Base-by-base conservation (phyloP, 805 yeast genomes). In the Brettanomyces anomalus region DNA sequence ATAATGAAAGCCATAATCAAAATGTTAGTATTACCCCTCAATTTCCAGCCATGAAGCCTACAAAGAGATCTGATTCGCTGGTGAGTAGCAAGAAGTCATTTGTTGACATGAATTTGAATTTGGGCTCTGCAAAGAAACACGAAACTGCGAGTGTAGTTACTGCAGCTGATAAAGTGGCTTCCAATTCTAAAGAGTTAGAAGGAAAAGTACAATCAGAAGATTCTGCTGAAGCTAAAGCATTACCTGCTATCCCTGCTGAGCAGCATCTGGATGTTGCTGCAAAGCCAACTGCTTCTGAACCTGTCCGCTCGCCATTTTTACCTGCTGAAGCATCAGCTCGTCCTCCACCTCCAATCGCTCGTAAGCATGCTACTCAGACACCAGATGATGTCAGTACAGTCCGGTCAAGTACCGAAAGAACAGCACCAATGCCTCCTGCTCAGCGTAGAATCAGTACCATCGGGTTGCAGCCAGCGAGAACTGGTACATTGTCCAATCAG, bases 401-500 rank as follows among this genome's bases (percentile, higher is more conserved):
- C 21, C 44, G 50, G 37, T 39, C 55, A 43, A 53, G 42, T 20
- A 56, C 58, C 2, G 61, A 53, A 49, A 61, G 59, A 16, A 48
- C 56, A 7, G 53, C 53, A 8, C 64, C 66, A 37, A 54, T 54
- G 20, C 62, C 66, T 10, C 64, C 67, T 7, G 59, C 51, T 33
- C 57, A 57, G 30, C 65, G 65, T 42, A 57, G 55, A 33, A 51
- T 40, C 13, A 53, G 51, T 11, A 42, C 41, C 16, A 34, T 42
- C 2, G 41, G 31, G n/a, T 41, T 49, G 7, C 49, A 45, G 21
- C 49, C 58, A 18, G 46, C 54, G 2, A 45, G 45, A 35, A 47
- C 51, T 13, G 50, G 54, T 15, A 40, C 53, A 4, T 76, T 72
- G 45, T 47, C 50, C 11, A 69, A 76, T 17, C 74, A 75, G 4